Evolutionary conservation across 2,329 filamentous ascomycete genomes (phyloP), one percentile per base, ranked within the genome.

Genomic region (Pyrenophora graminea): DNA sequence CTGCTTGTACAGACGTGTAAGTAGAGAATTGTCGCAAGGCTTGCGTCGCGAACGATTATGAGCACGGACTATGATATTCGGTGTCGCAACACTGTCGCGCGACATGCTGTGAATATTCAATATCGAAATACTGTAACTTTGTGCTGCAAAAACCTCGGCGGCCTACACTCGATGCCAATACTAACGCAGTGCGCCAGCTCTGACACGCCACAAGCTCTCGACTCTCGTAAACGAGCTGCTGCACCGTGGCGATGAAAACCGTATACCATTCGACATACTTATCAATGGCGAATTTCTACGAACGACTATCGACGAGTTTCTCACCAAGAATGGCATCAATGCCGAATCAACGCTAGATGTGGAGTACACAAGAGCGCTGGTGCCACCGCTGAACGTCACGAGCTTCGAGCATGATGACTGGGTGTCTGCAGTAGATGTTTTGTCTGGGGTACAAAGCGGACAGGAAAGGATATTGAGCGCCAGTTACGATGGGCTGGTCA

Each of bases 391-490:
- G 31, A 93, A 94, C 72, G 86, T 96, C 63, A 88, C 91, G 10
- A 94, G 89, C 69, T 99, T 96, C 72, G 88, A 97, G 77, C 93
- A 99, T 73, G 92, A 99, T 68, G 94, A 97, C 74, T 99, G 94
- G 94, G 89, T 99, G 41, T 90, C 90, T 70, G 84, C 85, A 21
- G 85, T 97, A 21, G 91, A 97, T 72, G 83, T 96, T 4, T 79
- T 96, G 19, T 92, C 91, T 2, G 85, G 63, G 12, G 64, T 78
- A 39, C 72, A 74, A 21, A 75, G 75, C 32, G 83, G 85, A 18
- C 84, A 87, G 59, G 85, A 89, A 64, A 80, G 89, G 56, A 87
- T 97, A 53, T 77, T 96, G n/a, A 95, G 91, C n/a, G 91, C 86
- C 25, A 93, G 90, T 40, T 97, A 96, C 70, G 94, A 99, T 72